Base-by-base conservation (phyloP, 495 filamentous ascomycete genomes). In the Penicillium silybi region DNA sequence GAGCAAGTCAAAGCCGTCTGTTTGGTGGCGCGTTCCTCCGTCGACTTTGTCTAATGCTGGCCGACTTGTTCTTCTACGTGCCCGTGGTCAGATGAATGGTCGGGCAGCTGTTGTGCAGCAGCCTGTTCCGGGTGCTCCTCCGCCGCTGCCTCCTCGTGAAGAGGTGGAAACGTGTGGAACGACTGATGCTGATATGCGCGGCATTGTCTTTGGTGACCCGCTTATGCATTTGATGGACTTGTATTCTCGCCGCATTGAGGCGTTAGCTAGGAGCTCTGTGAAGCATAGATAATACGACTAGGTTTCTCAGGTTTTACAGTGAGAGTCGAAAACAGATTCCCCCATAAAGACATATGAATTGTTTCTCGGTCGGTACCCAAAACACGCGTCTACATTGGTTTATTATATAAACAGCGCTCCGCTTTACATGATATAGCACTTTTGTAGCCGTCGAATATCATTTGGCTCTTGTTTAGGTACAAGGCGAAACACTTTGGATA, bases 151-250 rank as follows among this genome's bases (percentile, higher is more conserved):
- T 18, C 62, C 48, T 70, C 19, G 67, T 64, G 38, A 83, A 41
- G 76, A 76, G 5, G 73, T 86, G 1, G 78, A 81, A 41, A 88
- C 86, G 17, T 82, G 81, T 48, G 68, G 80, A 15, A 75, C 80
- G 2, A 80, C 73, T n/a, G 84, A 91, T 65, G 77, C 82, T 41
- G 66, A 84, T 53, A 67, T 93, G 19, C 68, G 84, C 23, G 74
- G 71, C 2, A 78, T 87, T 9, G 72, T 93, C 0, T 93, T 88
- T 76, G 89, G 89, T 0, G 89, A 93, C 64, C 87, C 86, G 0
- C 68, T 89, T 13, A 85, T 82, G 69, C 89, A 93, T 65, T 78
- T 81, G 62, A 92, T 93, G 88, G 79, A 72, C 63, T 53, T 91
- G 37, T 93, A 93, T 68, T 73, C 78, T 20, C 75, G 74, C 17